Evolutionary conservation across 148 eudicot species (phyloP).

Genomic region (Suaeda aralocaspica): DNA sequence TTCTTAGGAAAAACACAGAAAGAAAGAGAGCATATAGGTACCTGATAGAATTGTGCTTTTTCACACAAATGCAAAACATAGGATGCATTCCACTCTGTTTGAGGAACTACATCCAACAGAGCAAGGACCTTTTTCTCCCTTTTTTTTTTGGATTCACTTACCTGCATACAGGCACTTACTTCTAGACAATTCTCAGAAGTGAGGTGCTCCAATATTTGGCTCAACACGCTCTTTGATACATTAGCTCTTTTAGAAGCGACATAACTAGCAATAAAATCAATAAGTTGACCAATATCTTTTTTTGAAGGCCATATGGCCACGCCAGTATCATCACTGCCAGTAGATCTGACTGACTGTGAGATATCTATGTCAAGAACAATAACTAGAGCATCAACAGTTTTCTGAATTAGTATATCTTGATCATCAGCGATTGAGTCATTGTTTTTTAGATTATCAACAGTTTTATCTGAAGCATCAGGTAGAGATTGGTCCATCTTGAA

Average conservation of each 20-base stretch:
- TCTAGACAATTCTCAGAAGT: slow-evolving; percentile 49
- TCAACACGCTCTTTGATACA: slow-evolving; percentile 51
- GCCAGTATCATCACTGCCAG: slow-evolving; percentile 34
- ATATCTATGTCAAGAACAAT: slow-evolving; percentile 52
- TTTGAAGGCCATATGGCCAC: slow-evolving; percentile 70
- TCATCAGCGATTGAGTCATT: slow-evolving; percentile 27
- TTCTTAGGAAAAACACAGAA: neutral
- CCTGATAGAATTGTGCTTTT: slow-evolving; percentile 80
- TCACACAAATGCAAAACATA: slow-evolving; percentile 70
- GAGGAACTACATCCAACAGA: slow-evolving; percentile 66
- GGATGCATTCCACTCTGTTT: slow-evolving; percentile 68
- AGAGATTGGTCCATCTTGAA: slow-evolving; percentile 22
- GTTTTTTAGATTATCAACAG: slow-evolving; percentile 28
- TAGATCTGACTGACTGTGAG: slow-evolving; percentile 40
- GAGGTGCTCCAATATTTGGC: slow-evolving; percentile 74
- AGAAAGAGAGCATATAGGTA: slow-evolving; percentile 24
- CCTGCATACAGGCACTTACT: slow-evolving; percentile 29
- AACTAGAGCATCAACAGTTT: slow-evolving; percentile 65
- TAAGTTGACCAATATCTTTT: slow-evolving; percentile 56
- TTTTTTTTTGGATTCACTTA: slow-evolving; percentile 33
- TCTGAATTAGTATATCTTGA: slow-evolving; percentile 53
- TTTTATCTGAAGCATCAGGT: slow-evolving; percentile 28
- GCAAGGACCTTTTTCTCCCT: slow-evolving; percentile 85
- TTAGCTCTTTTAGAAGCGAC: slow-evolving; percentile 52
- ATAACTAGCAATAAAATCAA: slow-evolving; percentile 72